Percentiles rank a stretch among this genome's conserved stretches.
Conservation (phyloP, 192 early-diverging fungal species). For the Umbelopsis isabellina region DNA sequence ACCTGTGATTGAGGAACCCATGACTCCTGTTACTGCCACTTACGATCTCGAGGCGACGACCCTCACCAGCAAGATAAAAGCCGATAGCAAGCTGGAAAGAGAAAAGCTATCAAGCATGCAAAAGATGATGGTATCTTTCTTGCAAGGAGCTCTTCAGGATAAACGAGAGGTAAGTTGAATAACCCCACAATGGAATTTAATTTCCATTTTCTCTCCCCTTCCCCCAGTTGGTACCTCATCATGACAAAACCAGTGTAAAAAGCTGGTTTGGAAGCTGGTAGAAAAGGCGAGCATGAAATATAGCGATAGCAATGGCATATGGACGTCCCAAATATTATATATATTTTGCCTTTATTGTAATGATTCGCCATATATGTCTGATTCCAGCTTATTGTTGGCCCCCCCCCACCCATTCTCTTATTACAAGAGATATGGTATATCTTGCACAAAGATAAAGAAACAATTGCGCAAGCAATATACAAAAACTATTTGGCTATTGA, state of each 20-base stretch:
- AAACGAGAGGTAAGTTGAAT: conserved; percentile 12
- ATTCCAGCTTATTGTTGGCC: neutral
- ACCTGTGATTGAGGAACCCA: neutral
- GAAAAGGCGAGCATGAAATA: neutral
- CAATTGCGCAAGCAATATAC: neutral
- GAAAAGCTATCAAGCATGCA: conserved; percentile 18
- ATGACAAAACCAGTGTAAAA: neutral
- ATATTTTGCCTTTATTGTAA: conserved; percentile 6
- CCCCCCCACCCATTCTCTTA: too few relatives aligned
- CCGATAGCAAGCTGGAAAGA: neutral
- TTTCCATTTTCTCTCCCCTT: neutral
- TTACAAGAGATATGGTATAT: neutral
- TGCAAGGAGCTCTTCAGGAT: conserved; percentile 21
- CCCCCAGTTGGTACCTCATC: conserved; percentile 18
- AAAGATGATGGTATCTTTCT: conserved; percentile 15
- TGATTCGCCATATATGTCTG: conserved; percentile 12
- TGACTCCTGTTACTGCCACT: neutral
- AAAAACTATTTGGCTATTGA: neutral
- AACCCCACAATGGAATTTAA: too few relatives aligned
- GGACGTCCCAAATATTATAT: conserved; percentile 10
- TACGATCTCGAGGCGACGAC: conserved; percentile 10
- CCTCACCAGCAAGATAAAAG: conserved; percentile 6
- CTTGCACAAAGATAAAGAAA: neutral
- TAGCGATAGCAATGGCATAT: conserved; percentile 14
- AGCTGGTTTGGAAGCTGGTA: neutral